These are phyloP conservation scores for Eucalyptus brandiana DNA, from an alignment of 345 rosid species.

Conservation along the genomic window DNA sequence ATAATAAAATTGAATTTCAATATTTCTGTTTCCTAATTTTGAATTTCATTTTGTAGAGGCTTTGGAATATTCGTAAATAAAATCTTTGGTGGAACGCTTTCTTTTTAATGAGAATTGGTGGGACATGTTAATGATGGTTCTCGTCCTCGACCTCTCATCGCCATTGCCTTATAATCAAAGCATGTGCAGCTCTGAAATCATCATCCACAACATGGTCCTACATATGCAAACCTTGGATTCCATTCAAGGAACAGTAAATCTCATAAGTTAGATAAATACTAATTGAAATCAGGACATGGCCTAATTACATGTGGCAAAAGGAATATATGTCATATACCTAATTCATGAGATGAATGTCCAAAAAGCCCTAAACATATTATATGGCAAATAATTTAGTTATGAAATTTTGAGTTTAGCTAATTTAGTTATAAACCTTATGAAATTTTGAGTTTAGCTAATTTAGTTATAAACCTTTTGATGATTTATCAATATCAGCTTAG, in stretches of 20 bases:
- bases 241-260: neutral
- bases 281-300: neutral
- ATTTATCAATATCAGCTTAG: too few relatives aligned
- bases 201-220: neutral
- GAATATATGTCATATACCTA: neutral
- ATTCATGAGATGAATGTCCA: accelerated
- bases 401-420: neutral
- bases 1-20: neutral
- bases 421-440: neutral
- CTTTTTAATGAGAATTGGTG: neutral
- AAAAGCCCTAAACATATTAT: neutral
- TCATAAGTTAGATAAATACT: neutral
- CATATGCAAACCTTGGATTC: neutral
- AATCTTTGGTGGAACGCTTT: neutral
- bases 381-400: accelerated
- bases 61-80: neutral
- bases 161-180: neutral
- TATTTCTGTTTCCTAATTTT: neutral
- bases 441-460: neutral
- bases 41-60: neutral
- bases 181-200: neutral
- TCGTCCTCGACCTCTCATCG: neutral
- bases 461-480: too few relatives aligned
- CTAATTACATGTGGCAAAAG: neutral
- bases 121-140: neutral